Evolutionary conservation across 306 rosid genomes (phyloP).

Genomic region (Delonix regia): DNA sequence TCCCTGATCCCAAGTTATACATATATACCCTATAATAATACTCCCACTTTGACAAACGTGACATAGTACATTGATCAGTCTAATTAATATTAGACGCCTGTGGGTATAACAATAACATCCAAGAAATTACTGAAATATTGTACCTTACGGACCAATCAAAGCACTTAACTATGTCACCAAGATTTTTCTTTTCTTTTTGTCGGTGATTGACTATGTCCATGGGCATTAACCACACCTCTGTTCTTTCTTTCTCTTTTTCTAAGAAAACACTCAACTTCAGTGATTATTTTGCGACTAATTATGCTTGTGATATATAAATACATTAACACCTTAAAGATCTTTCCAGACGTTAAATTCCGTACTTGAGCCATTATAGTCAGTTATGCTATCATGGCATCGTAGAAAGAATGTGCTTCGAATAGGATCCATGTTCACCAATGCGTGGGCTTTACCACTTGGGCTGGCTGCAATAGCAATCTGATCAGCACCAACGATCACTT

Average conservation of each 20-base stretch:
- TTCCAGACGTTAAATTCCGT: constrained; percentile 86
- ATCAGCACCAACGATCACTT: constrained; percentile 61
- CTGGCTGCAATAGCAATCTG: constrained; percentile 78
- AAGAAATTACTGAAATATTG: background rate
- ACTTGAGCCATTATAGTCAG: constrained; percentile 60
- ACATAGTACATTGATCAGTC: too few relatives aligned
- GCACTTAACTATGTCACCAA: background rate
- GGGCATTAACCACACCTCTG: background rate
- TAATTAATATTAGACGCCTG: background rate
- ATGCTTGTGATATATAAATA: constrained; percentile 5
- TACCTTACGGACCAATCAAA: background rate
- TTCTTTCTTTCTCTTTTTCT: background rate
- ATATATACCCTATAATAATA: too few relatives aligned
- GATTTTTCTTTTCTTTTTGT: background rate
- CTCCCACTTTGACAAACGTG: too few relatives aligned
- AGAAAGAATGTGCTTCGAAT: constrained; percentile 58
- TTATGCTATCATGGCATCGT: constrained; percentile 75
- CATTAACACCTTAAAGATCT: constrained; percentile 53
- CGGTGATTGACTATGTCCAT: background rate
- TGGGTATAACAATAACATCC: background rate
- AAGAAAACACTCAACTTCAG: constrained; percentile 3
- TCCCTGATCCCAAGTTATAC: too few relatives aligned
- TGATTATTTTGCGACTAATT: constrained; percentile 11
- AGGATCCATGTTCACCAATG: constrained; percentile 77
- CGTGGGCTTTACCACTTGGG: constrained; percentile 77